A percentile compares a stretch with the other conserved stretches of the same genome.
These are phyloP conservation scores for Cyphellophora attinorum DNA, from an alignment of 2,329 filamentous ascomycete genomes.

Conservation along the genomic window DNA sequence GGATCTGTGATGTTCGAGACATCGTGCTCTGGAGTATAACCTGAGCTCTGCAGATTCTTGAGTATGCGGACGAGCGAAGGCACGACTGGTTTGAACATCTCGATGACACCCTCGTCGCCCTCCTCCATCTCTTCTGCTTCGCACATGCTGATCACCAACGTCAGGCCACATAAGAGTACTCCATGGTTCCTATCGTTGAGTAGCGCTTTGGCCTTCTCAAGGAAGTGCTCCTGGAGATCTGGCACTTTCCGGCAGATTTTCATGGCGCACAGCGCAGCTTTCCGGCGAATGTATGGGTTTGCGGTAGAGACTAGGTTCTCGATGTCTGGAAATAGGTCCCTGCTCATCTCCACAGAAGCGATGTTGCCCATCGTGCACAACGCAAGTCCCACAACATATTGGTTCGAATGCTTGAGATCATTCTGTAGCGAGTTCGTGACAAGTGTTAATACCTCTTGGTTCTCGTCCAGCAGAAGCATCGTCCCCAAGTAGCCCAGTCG, in stretches of 20 bases:
- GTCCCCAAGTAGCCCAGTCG: slow-evolving; percentile 90
- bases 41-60: slow-evolving; percentile 86
- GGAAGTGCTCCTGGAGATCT: slow-evolving; percentile 90
- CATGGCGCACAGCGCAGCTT: slow-evolving; percentile 98
- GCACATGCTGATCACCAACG: slow-evolving; percentile 82
- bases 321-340: slow-evolving; percentile 93
- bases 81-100: slow-evolving; percentile 83
- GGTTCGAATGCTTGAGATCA: slow-evolving; percentile 92
- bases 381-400: slow-evolving; percentile 94
- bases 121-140: slow-evolving; percentile 72
- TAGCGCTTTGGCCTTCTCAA: slow-evolving; percentile 84
- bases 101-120: slow-evolving; percentile 79
- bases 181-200: slow-evolving; percentile 92
- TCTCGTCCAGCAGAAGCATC: slow-evolving; percentile 92
- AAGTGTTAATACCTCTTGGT: slow-evolving; percentile 92
- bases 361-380: slow-evolving; percentile 97
- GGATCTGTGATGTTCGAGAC: slow-evolving; percentile 97
- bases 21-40: slow-evolving; percentile 95
- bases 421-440: slow-evolving; percentile 98
- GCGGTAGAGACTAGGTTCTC: slow-evolving; percentile 83
- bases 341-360: slow-evolving; percentile 94
- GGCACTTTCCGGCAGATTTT: slow-evolving; percentile 96
- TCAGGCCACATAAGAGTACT: slow-evolving; percentile 84
- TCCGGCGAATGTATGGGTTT: slow-evolving; percentile 96
- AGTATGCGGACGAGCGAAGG: slow-evolving; percentile 78